A percentile compares a stretch with the other conserved stretches of the same genome.
These are phyloP conservation scores for Erigeron canadensis DNA, from an alignment of 129 eudicot species.

Conservation along the genomic window DNA sequence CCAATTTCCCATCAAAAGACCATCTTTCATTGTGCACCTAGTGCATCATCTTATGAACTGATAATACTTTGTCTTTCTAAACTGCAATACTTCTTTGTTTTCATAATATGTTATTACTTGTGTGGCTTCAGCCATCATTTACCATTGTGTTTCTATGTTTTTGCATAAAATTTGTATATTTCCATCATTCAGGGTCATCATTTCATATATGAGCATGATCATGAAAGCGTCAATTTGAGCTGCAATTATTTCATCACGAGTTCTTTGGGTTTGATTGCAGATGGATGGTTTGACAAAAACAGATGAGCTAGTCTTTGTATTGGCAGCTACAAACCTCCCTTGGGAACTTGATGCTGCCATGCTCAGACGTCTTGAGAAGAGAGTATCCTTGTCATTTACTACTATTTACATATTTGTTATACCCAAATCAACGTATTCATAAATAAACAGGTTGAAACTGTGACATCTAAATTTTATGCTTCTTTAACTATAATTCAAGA, in stretches of 20 bases:
- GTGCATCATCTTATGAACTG: too few relatives aligned
- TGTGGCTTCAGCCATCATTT: slow-evolving; percentile 1
- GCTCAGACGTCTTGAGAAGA: slow-evolving; percentile 98
- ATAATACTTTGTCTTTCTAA: too few relatives aligned
- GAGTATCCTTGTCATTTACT: slow-evolving; percentile 52
- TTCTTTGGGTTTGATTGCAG: slow-evolving; percentile 49
- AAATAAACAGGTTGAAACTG: neutral
- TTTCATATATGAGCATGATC: neutral
- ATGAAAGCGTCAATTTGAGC: neutral
- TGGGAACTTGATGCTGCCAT: slow-evolving; percentile 99
- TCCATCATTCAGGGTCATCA: neutral
- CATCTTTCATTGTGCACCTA: too few relatives aligned
- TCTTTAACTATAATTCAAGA: slow-evolving; percentile 52
- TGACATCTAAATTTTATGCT: neutral
- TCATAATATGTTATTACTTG: neutral
- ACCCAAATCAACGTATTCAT: neutral
- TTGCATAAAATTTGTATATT: neutral
- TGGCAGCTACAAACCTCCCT: slow-evolving; percentile 98
- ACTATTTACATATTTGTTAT: neutral
- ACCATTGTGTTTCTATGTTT: neutral
- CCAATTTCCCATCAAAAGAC: too few relatives aligned
- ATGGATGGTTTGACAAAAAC: slow-evolving; percentile 95
- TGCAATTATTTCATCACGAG: slow-evolving; percentile 3
- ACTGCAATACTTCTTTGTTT: too few relatives aligned
- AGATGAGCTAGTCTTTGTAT: slow-evolving; percentile 96